These are phyloP conservation scores for Pleurotus salmoneostramineus DNA, from an alignment of 768 basidiomycete species.

Conservation along the genomic window DNA sequence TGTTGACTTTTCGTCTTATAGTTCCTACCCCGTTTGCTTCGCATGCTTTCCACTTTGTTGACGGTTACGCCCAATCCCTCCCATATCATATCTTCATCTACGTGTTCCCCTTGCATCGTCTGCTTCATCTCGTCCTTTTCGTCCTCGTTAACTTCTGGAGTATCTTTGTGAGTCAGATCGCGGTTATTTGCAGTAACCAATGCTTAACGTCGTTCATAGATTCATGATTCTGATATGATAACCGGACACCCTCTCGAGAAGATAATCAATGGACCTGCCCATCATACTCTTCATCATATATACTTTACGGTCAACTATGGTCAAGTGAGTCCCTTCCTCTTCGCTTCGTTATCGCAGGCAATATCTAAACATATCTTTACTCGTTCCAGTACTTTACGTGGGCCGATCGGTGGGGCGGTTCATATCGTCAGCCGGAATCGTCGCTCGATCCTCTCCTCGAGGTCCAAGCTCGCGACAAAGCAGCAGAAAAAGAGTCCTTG, in stretches of 20 bases:
- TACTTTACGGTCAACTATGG: constrained; percentile 98
- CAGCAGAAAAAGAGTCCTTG: constrained; percentile 10
- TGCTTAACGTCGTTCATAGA: constrained; percentile 40
- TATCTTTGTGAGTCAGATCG: constrained; percentile 64
- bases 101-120: constrained; percentile 87
- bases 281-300: constrained; percentile 95
- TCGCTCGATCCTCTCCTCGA: constrained; percentile 84
- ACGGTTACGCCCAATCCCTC: constrained; percentile 91
- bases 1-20: constrained; percentile 25
- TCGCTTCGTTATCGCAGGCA: background rate
- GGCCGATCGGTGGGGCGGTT: constrained; percentile 80
- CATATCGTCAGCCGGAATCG: constrained; percentile 86
- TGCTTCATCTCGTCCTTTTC: constrained; percentile 81
- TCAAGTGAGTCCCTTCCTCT: constrained; percentile 46
- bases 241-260: constrained; percentile 85
- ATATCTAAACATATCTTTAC: constrained; percentile 10
- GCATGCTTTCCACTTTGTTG: constrained; percentile 95
- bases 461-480: constrained; percentile 31
- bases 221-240: constrained; percentile 99
- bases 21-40: constrained; percentile 98
- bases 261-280: constrained; percentile 96
- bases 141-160: constrained; percentile 92
- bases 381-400: constrained; percentile 88
- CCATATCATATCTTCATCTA: constrained; percentile 94
- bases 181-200: background rate